Evolutionary conservation across 2,329 filamentous ascomycete genomes (phyloP).

Genomic region (Pseudofabraea citricarpa): DNA sequence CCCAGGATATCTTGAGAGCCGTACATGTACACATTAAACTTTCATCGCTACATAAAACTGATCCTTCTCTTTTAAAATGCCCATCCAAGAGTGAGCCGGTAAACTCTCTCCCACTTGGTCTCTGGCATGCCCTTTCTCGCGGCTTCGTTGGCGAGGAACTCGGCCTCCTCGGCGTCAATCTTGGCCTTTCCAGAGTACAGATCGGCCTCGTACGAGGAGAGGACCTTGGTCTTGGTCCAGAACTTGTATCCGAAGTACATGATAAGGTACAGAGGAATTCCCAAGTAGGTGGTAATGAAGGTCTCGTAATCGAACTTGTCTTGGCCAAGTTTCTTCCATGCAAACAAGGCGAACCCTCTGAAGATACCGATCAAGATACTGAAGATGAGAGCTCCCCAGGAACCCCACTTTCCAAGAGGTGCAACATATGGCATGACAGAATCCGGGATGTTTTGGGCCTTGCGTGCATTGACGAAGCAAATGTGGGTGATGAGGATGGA

Average conservation of each 20-base stretch:
- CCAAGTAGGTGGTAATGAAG: slow-evolving; percentile 59
- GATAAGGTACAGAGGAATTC: slow-evolving; percentile 57
- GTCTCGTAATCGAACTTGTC: slow-evolving; percentile 59
- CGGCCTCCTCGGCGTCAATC: slow-evolving; percentile 54
- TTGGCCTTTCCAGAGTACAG: slow-evolving; percentile 52
- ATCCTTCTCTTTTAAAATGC: too few species aligned
- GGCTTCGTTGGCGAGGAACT: slow-evolving; percentile 16
- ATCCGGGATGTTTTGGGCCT: slow-evolving; percentile 53
- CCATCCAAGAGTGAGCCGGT: slow-evolving; percentile 18
- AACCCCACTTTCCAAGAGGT: slow-evolving; percentile 68
- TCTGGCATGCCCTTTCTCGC: slow-evolving; percentile 16
- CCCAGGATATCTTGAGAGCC: too few species aligned
- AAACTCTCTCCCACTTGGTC: slow-evolving; percentile 18
- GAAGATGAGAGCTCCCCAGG: slow-evolving; percentile 61
- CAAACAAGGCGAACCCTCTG: slow-evolving; percentile 71
- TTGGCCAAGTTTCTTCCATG: slow-evolving; percentile 54
- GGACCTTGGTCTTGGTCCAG: slow-evolving; percentile 33
- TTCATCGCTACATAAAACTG: too few species aligned
- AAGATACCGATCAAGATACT: slow-evolving; percentile 71
- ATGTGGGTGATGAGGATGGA: slow-evolving; percentile 64
- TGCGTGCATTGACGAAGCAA: slow-evolving; percentile 58
- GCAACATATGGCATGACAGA: slow-evolving; percentile 58
- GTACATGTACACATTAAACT: too few species aligned
- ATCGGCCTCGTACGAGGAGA: slow-evolving; percentile 47
- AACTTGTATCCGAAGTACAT: slow-evolving; percentile 53